Evolutionary conservation across 805 yeast genomes (phyloP), one percentile per base, ranked within the genome.

Genomic region (Yarrowia sp.): DNA sequence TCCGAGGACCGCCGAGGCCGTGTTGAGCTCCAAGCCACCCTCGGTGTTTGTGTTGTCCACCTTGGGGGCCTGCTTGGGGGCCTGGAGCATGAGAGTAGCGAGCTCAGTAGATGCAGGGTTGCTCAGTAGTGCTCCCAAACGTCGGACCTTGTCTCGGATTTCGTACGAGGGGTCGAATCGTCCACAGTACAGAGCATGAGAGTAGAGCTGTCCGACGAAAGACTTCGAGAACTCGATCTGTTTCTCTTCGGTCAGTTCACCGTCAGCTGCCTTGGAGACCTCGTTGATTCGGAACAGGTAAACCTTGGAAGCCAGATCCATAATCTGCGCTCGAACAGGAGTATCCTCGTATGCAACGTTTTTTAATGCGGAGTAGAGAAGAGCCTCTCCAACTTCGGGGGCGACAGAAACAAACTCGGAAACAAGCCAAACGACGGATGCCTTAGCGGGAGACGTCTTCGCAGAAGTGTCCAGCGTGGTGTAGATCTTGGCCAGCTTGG

Each of bases 401-500:
- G 77, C 78, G 27, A 74, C 68, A 14, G 70, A 72, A 0, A 86
- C 78, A 70, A 85, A 86, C 69, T 94, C 97, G 4, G 98, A 97
- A 59, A 93, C 81, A 9, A 93, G 78, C 98, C 98, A 94, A 6
- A 93, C 79, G 10, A 92, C 85, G 49, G 93, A 87, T 1, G 96
- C 90, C 66, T 85, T 83, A 0, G 98, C 96, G 16, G 75, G 65
- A 65, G 63, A 6, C 66, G 49, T 41, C 8, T 68, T 68, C 31
- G 62, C 25, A 10, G 58, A 36, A 42, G 65, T 24, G 60, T 64
- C 39, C 24, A 58, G 27, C n/a, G 62, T 55, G 33, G 65, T 42
- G 53, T 36, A 64, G 1, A 78, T 65, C 13, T 67, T 66, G 0
- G 81, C 75, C 16, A 90, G 74, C 60, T 80, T 79, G 29, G 83